Percentiles rank a stretch among this genome's conserved stretches.
Evolutionary conservation across 2,329 filamentous ascomycete species (phyloP).

Genomic region (Fusarium phyllophilum): DNA sequence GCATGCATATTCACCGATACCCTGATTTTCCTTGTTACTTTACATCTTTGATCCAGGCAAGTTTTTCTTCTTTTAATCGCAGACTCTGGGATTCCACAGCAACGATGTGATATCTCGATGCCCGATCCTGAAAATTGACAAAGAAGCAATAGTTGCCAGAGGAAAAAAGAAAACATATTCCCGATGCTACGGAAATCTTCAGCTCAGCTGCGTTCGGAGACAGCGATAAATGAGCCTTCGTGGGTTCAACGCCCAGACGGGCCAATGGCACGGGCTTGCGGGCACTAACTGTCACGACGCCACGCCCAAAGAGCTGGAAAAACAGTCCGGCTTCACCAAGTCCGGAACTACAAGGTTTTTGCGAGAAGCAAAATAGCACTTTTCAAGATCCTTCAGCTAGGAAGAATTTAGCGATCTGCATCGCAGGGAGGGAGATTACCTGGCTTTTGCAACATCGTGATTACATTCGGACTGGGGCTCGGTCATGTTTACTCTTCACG

Average conservation of each 20-base stretch:
- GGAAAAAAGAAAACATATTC: constrained; percentile 1
- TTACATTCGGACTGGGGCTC: constrained; percentile 11
- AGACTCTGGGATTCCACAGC: background rate
- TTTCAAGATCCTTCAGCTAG: background rate
- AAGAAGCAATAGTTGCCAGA: constrained; percentile 6
- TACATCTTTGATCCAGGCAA: constrained; percentile 1
- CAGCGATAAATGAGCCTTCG: constrained; percentile 4
- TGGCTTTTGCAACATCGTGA: background rate
- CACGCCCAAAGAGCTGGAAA: constrained; percentile 28
- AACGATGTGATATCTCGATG: constrained; percentile 14
- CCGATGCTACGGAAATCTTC: constrained; percentile 9
- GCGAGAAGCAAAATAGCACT: background rate
- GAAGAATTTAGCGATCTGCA: background rate
- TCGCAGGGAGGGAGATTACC: constrained; percentile 27
- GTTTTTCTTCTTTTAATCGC: constrained; percentile 17
- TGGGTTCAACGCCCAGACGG: background rate
- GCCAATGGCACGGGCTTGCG: constrained; percentile 10
- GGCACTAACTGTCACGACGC: constrained; percentile 15
- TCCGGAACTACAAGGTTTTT: constrained; percentile 1
- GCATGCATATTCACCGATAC: background rate
- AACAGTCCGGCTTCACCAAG: background rate
- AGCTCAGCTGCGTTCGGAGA: constrained; percentile 20
- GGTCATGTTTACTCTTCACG: background rate
- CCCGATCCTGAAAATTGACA: constrained; percentile 30
- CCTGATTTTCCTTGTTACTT: background rate